Evolutionary conservation across 306 rosid genomes (phyloP).

Genomic region (Notholithocarpus densiflorus): DNA sequence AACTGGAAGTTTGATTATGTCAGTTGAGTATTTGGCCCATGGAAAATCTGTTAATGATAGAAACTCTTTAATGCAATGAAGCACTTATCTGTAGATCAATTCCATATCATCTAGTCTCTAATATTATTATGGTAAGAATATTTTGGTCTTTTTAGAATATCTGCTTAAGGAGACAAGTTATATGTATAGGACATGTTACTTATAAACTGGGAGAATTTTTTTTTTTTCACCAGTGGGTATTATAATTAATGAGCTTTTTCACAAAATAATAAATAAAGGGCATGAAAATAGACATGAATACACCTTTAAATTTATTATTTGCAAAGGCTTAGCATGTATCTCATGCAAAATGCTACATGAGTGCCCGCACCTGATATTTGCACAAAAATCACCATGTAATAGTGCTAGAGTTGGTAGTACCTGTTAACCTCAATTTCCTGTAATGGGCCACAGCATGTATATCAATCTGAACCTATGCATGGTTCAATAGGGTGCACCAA

Average conservation of each 20-base stretch:
- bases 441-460: background rate
- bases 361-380: background rate
- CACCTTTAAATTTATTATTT: background rate
- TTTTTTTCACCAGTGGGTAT: background rate
- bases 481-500: constrained; percentile 7
- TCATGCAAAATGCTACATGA: background rate
- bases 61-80: background rate
- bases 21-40: background rate
- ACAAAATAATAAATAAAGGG: background rate
- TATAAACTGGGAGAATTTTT: background rate
- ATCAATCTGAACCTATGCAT: constrained; percentile 3
- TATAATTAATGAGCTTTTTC: background rate
- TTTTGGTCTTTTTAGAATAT: background rate
- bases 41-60: background rate
- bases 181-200: background rate
- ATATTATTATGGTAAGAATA: background rate
- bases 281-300: background rate
- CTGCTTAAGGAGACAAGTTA: background rate
- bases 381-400: background rate
- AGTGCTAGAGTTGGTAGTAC: background rate
- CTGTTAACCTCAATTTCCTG: background rate
- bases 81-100: background rate
- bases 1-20: background rate
- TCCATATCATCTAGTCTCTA: background rate
- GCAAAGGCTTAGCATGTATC: background rate